Percentiles rank a stretch among this genome's conserved stretches.
Evolutionary conservation across 352 stramenopile species (phyloP).

Genomic region (Globisporangium abappressorium): DNA sequence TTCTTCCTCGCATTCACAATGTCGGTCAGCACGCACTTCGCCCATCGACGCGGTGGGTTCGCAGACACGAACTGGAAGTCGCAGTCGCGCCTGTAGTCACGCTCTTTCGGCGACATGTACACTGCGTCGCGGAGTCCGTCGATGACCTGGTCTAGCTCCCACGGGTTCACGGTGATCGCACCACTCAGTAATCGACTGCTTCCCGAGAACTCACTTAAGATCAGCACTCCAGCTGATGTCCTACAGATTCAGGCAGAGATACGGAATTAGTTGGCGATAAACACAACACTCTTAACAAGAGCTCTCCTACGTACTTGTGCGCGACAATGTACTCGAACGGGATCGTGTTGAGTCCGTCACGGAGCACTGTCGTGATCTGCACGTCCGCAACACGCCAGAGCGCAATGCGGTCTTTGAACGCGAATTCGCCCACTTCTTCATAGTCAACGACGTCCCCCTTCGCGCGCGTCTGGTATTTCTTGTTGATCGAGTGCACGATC

Average conservation of each 20-base stretch:
- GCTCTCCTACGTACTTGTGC: constrained; percentile 45
- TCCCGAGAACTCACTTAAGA: constrained; percentile 97
- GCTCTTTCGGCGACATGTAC: constrained; percentile 71
- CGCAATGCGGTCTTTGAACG: constrained; percentile 65
- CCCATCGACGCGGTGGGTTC: constrained; percentile 68
- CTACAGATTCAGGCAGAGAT: constrained; percentile 16
- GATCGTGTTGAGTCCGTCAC: constrained; percentile 74
- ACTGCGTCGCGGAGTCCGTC: constrained; percentile 66
- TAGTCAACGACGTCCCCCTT: constrained; percentile 67
- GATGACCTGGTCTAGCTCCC: constrained; percentile 89
- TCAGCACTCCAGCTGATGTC: constrained; percentile 82
- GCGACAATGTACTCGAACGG: constrained; percentile 85
- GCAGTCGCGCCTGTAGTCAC: constrained; percentile 67
- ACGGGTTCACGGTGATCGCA: constrained; percentile 96
- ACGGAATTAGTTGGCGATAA: neutral
- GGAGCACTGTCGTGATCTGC: constrained; percentile 72
- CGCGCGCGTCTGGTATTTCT: constrained; percentile 64
- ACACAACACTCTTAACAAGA: neutral
- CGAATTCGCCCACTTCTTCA: constrained; percentile 68
- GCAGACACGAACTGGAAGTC: constrained; percentile 76
- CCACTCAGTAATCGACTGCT: constrained; percentile 94
- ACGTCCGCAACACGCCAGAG: constrained; percentile 76
- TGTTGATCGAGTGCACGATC: constrained; percentile 91
- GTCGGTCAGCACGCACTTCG: constrained; percentile 68
- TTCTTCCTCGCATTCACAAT: constrained; percentile 81